Conservation (phyloP, 106 monocot genomes). For the Chionographis japonica region DNA sequence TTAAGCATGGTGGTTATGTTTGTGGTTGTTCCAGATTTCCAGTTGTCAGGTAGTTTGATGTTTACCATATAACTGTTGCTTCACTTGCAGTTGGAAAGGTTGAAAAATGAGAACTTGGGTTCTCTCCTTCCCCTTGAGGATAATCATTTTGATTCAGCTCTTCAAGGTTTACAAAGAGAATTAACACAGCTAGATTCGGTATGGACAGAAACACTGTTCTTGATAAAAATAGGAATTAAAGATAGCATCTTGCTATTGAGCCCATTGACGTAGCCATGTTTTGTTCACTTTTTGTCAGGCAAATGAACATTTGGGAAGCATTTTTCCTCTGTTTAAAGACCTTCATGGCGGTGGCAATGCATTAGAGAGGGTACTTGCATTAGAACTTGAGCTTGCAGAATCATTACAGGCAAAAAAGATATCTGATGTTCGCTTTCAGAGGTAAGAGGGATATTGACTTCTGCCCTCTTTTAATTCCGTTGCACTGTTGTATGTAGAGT, state of each 20-base stretch:
- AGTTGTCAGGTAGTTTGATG: too few relatives aligned
- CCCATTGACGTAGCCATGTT: constrained; percentile 4
- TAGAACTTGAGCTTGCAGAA: constrained; percentile 90
- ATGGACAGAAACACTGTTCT: constrained; percentile 10
- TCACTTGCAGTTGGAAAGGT: constrained; percentile 61
- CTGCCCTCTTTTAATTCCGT: neutral
- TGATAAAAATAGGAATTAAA: neutral
- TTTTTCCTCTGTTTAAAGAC: constrained; percentile 68
- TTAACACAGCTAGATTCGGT: constrained; percentile 71
- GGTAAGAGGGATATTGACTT: constrained; percentile 28
- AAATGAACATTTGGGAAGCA: constrained; percentile 66
- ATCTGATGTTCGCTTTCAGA: constrained; percentile 45
- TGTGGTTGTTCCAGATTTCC: too few relatives aligned
- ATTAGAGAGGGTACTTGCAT: constrained; percentile 75
- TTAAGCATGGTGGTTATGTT: too few relatives aligned
- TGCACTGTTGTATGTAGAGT: neutral
- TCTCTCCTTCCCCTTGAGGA: constrained; percentile 42
- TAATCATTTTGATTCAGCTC: constrained; percentile 41
- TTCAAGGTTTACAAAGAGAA: constrained; percentile 59
- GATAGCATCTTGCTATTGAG: neutral
- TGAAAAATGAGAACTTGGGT: constrained; percentile 69
- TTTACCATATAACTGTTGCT: too few relatives aligned
- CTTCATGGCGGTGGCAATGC: constrained; percentile 60
- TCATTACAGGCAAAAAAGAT: constrained; percentile 61
- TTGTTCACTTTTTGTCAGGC: constrained; percentile 27